Conservation (phyloP, 2,329 filamentous ascomycete species). For the Cladophialophora immunda region DNA sequence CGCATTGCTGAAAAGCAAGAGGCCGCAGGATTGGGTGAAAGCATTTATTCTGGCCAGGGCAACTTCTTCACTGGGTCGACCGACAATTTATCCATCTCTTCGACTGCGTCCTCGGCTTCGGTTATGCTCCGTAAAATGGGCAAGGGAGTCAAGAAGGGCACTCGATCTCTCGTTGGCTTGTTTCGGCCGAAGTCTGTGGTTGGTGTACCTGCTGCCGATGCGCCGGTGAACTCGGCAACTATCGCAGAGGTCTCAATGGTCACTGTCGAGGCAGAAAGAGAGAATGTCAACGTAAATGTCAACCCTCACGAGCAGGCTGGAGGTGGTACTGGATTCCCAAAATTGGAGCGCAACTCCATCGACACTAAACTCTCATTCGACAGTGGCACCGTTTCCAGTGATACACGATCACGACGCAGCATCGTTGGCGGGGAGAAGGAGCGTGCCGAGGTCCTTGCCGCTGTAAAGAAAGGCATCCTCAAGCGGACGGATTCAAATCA, state of each 20-base stretch:
- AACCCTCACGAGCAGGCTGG: constrained; percentile 71
- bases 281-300: constrained; percentile 78
- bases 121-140: constrained; percentile 90
- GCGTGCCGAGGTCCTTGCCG: constrained; percentile 87
- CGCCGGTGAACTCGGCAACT: constrained; percentile 69
- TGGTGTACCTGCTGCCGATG: constrained; percentile 77
- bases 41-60: constrained; percentile 87
- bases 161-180: constrained; percentile 87
- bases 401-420: constrained; percentile 75
- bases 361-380: constrained; percentile 63
- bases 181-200: constrained; percentile 94
- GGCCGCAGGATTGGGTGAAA: constrained; percentile 87
- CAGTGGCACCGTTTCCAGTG: constrained; percentile 49
- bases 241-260: constrained; percentile 93
- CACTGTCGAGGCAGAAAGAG: constrained; percentile 91
- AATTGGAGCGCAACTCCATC: constrained; percentile 81
- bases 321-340: constrained; percentile 82
- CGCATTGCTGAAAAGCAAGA: constrained; percentile 93
- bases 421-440: constrained; percentile 91
- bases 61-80: constrained; percentile 89
- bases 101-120: constrained; percentile 58
- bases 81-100: constrained; percentile 76
- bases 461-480: constrained; percentile 93
- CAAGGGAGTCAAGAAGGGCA: constrained; percentile 94
- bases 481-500: constrained; percentile 78